These are phyloP conservation scores for Cryptosporidium viatorum DNA, from an alignment of 169 alveolate species.

Conservation along the genomic window DNA sequence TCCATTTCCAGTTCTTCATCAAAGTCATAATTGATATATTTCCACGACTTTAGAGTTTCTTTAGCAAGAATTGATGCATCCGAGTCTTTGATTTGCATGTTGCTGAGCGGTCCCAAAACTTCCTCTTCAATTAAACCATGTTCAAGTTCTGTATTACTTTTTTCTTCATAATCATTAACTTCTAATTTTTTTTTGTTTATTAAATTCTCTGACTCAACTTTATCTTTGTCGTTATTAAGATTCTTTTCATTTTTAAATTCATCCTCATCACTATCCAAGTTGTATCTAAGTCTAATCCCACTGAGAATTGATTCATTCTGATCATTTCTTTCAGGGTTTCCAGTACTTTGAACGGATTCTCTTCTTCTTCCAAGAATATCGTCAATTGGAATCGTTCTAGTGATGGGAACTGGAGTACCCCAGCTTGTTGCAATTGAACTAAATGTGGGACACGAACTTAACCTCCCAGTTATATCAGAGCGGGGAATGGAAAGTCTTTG, in stretches of 20 bases:
- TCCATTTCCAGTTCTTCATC: conserved; percentile 27
- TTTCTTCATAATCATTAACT: not conserved
- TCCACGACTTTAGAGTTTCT: conserved; percentile 69
- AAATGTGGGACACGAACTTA: conserved; percentile 56
- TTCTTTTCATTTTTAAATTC: not conserved
- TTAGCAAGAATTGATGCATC: conserved; percentile 41
- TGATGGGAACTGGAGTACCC: conserved; percentile 76
- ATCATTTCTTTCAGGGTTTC: not conserved
- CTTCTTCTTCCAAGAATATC: conserved; percentile 57
- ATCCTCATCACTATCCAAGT: conserved; percentile 15
- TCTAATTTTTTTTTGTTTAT: not conserved
- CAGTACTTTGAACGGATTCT: conserved; percentile 12
- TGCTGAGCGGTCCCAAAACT: not conserved
- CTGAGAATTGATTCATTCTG: conserved; percentile 12
- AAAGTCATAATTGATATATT: conserved; percentile 34
- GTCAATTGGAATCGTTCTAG: conserved; percentile 69
- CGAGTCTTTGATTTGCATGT: not conserved
- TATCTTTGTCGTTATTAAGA: not conserved
- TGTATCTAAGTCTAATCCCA: not conserved
- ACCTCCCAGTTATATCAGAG: conserved; percentile 61
- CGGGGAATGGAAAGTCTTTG: conserved; percentile 67
- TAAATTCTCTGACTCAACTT: not conserved
- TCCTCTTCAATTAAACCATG: not conserved
- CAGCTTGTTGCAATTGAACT: conserved; percentile 75
- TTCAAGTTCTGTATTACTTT: not conserved